These are phyloP conservation scores for Amanita molliuscula DNA, from an alignment of 768 basidiomycete species.

Conservation along the genomic window DNA sequence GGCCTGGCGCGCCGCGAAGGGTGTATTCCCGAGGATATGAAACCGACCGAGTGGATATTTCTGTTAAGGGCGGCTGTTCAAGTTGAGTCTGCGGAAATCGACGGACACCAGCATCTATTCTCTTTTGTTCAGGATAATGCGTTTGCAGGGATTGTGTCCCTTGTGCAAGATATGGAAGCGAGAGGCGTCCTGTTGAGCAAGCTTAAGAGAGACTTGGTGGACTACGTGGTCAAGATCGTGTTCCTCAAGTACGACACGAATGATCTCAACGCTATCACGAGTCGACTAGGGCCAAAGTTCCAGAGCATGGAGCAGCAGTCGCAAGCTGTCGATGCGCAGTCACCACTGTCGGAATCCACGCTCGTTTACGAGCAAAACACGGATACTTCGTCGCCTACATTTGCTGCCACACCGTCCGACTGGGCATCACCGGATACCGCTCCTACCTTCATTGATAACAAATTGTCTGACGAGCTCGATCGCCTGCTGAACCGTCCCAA, in stretches of 20 bases:
- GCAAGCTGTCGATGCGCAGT: background rate
- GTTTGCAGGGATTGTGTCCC: slow-evolving; percentile 29
- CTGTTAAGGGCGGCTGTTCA: slow-evolving; percentile 32
- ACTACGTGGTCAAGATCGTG: slow-evolving; percentile 14
- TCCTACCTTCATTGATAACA: background rate
- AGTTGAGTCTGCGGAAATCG: slow-evolving; percentile 21
- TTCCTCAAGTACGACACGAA: slow-evolving; percentile 1
- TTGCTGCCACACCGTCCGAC: background rate
- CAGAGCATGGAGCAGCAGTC: background rate
- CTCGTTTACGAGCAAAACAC: background rate
- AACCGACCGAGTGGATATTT: slow-evolving; percentile 32
- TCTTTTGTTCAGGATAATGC: slow-evolving; percentile 16
- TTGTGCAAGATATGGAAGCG: slow-evolving; percentile 31
- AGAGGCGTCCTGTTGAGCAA: slow-evolving; percentile 19
- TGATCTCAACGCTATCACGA: background rate
- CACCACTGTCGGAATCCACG: background rate
- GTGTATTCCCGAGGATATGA: slow-evolving; percentile 20
- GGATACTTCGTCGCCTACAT: background rate
- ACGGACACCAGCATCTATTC: slow-evolving; percentile 12
- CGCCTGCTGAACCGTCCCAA: background rate
- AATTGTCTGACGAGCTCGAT: background rate
- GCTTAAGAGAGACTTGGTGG: slow-evolving; percentile 16
- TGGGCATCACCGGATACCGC: background rate
- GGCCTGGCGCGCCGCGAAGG: slow-evolving; percentile 20
- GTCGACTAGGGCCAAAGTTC: slow-evolving; percentile 6